These are phyloP conservation scores for Amesomyces nigricolor DNA, from an alignment of 2,329 filamentous ascomycete species.

Conservation along the genomic window DNA sequence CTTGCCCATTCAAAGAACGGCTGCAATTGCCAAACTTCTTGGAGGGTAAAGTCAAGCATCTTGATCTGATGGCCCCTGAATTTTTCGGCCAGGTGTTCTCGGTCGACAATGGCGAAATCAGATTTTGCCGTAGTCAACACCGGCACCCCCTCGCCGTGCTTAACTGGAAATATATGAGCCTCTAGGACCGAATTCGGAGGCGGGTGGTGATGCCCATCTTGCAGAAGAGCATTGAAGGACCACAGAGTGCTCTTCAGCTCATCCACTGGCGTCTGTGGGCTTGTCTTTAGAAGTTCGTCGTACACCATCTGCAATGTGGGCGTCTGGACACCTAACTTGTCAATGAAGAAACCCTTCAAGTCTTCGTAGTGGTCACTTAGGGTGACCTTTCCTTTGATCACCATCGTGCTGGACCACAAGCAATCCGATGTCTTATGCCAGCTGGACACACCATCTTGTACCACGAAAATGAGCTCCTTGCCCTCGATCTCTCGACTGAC, in stretches of 20 bases:
- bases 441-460: neutral
- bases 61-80: neutral
- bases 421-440: neutral
- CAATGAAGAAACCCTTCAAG: neutral
- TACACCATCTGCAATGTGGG: neutral
- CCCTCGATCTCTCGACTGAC: neutral
- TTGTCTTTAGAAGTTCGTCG: neutral
- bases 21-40: neutral
- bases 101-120: neutral
- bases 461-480: neutral
- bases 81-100: neutral
- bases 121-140: neutral
- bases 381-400: neutral
- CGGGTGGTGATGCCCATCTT: neutral
- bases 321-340: neutral
- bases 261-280: neutral
- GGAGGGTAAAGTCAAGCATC: neutral
- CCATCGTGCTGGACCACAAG: neutral
- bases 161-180: neutral
- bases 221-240: neutral
- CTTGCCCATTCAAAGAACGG: neutral
- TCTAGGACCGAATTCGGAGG: neutral
- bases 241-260: neutral
- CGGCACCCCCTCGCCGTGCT: too few relatives aligned
- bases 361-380: neutral